Evolutionary conservation across 352 stramenopile genomes (phyloP), one percentile per base, ranked within the genome.

Genomic region (Phytophthora chlamydospora): DNA sequence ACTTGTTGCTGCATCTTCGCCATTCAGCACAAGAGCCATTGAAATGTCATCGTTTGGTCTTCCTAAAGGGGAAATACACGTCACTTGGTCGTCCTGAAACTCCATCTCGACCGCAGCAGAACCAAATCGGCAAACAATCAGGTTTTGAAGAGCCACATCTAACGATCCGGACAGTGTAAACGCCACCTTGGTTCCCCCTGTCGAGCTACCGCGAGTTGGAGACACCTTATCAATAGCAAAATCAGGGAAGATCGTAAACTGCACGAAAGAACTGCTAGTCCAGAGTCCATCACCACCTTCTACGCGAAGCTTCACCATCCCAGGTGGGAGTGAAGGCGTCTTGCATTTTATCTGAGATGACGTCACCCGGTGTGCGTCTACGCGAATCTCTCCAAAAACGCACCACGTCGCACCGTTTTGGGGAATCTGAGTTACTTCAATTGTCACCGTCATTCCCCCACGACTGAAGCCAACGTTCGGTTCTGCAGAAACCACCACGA

Each of bases 61-160:
- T 46, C 57, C 52, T 14, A 51, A n/a, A 43, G 57, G 42, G 24
- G 75, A 55, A 24, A 35, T 19, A 6, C 75, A 83, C 38, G 57
- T 47, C 9, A 83, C 46, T 19, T 59, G 32, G 7, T 49, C 62
- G 6, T 27, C 33, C 3, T 35, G 19, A 35, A 73, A 32, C 1
- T 41, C 14, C 8, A 52, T 62, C 16, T 58, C 54, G 0, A 59
- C 49, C 4, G 49, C 29, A 41, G 27, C 54, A 2, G 45, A 44
- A n/a, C 70, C 75, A 66, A 84, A 81, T 34, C 42, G 54, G 6
- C 75, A 84, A 11, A 59, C 21, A 4, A 64, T 47, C 27, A 51
- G 35, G 3, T 47, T 33, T 4, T 55, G 24, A 17, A 57, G 44
- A 48, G 21, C 51, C 4, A 8, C 0, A 31, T 68, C 39, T 3